These are phyloP conservation scores for Calendula officinalis DNA, from an alignment of 129 eudicot species.

Conservation along the genomic window DNA sequence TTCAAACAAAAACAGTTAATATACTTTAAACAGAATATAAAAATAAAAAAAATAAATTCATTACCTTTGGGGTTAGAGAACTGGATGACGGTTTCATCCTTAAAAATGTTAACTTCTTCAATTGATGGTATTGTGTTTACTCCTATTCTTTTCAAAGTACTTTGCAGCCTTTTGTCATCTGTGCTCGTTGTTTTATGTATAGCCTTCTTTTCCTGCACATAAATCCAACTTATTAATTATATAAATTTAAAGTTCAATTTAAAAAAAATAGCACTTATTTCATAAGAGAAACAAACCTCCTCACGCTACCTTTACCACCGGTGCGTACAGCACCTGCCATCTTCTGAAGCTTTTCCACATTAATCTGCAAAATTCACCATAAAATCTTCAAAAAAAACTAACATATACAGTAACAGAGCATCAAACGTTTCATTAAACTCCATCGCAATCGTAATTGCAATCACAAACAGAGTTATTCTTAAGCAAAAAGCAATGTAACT, in stretches of 20 bases:
- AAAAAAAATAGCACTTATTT: conserved; percentile 45
- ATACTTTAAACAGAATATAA: neutral
- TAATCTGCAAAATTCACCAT: conserved; percentile 44
- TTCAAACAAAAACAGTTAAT: neutral
- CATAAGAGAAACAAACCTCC: conserved; percentile 43
- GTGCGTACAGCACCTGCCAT: conserved; percentile 88
- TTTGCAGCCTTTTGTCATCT: conserved; percentile 76
- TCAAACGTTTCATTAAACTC: no score
- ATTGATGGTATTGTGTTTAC: conserved; percentile 71
- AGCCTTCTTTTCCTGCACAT: conserved; percentile 74
- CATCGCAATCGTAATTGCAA: no score
- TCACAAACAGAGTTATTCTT: no score
- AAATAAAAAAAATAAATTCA: neutral
- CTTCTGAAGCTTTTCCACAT: conserved; percentile 72
- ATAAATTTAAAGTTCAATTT: no score
- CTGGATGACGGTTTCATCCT: conserved; percentile 78
- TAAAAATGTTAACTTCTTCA: conserved; percentile 83
- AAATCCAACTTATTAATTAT: no score
- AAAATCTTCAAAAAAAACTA: no score
- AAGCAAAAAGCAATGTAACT: no score
- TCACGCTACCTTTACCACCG: conserved; percentile 26
- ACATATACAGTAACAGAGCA: no score
- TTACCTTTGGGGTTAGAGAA: conserved; percentile 74
- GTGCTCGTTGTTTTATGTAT: conserved; percentile 78
- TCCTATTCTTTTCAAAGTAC: conserved; percentile 77